A percentile compares a stretch with the other conserved stretches of the same genome.
These are phyloP conservation scores for Alternaria angustiovoidea DNA, from an alignment of 2,329 filamentous ascomycete species.

Conservation along the genomic window DNA sequence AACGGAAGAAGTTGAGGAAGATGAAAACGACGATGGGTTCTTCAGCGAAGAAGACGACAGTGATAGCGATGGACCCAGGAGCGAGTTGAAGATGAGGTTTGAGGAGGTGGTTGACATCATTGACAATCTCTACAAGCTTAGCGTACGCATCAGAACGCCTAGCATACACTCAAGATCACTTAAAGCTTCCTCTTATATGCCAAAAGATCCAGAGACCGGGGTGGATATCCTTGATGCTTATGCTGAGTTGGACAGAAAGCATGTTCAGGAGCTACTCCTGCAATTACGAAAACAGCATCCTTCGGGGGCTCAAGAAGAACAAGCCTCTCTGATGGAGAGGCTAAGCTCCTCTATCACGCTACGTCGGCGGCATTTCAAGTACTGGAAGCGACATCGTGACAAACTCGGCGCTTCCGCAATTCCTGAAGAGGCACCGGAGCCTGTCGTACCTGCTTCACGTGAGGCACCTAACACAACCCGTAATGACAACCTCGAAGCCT, in stretches of 20 bases:
- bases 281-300: slow-evolving; percentile 29
- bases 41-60: slow-evolving; percentile 36
- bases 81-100: slow-evolving; percentile 47
- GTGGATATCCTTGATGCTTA: slow-evolving; percentile 46
- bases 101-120: slow-evolving; percentile 48
- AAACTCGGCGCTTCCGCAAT: slow-evolving; percentile 39
- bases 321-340: slow-evolving; percentile 36
- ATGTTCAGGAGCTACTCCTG: slow-evolving; percentile 42
- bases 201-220: slow-evolving; percentile 47
- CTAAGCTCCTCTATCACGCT: slow-evolving; percentile 44
- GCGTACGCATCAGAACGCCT: slow-evolving; percentile 48
- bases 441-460: neutral
- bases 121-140: slow-evolving; percentile 50
- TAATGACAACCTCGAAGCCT: slow-evolving; percentile 26
- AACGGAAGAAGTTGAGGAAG: slow-evolving; percentile 21
- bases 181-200: slow-evolving; percentile 45
- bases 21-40: slow-evolving; percentile 38
- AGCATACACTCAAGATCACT: slow-evolving; percentile 46
- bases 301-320: slow-evolving; percentile 12
- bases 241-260: slow-evolving; percentile 38
- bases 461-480: slow-evolving; percentile 17
- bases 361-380: slow-evolving; percentile 49
- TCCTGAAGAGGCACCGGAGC: slow-evolving; percentile 26
- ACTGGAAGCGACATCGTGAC: slow-evolving; percentile 49
- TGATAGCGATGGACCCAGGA: slow-evolving; percentile 30